Base-by-base conservation (phyloP, 1,284 basidiomycete genomes). In the Caloboletus firmus region DNA sequence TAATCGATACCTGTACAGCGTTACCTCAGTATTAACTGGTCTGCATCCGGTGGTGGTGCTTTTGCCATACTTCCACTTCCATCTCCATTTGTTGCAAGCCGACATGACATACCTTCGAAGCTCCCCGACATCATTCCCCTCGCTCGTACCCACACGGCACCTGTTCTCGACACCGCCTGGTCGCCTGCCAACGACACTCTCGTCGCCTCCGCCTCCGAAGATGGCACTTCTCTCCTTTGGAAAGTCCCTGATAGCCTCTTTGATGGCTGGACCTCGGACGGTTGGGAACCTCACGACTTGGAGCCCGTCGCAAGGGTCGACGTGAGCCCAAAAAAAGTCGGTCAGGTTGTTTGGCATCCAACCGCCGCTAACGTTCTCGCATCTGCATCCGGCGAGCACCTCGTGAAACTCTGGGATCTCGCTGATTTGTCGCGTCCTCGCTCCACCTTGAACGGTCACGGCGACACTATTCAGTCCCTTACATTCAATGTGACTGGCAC, bases 101-200 rank as follows among this genome's bases (percentile, higher is more conserved):
- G 81, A 2, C 66, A 73, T 43, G 74, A 74, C 24, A 76, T 93
- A 64, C 85, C 87, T 9, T 79, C 81, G 68, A 95, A 95, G 73
- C 82, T 98, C 31, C 95, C 95, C 4, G 96, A 99, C 68, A 83
- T 91, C 63, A 84, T 98, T 51, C 96, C 96, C 1, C 83, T 99
- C 45, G 94, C 93, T 24, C 87, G 96, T 54, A 91, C 88, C 31
- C 88, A 91, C 71, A 87, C 87, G 8, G 91, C 86, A 0, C 76
- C 89, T 34, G 91, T 94, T n/a, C 88, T 98, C 48, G 96, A 98
- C 74, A 98, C 96, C 0, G 92, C 93, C 63, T 99, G 95, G 92
- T 94, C 91, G 1, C 95, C 95, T 1, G 95, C 97, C 71, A 88
- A 95, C 69, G 95, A 98, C 74, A 79, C 83, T 17, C 79, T 97